phyloP scores from a whole-genome alignment of 225 moss, liverwort and hornwort species.

The Physcomitrellopsis africana region DNA sequence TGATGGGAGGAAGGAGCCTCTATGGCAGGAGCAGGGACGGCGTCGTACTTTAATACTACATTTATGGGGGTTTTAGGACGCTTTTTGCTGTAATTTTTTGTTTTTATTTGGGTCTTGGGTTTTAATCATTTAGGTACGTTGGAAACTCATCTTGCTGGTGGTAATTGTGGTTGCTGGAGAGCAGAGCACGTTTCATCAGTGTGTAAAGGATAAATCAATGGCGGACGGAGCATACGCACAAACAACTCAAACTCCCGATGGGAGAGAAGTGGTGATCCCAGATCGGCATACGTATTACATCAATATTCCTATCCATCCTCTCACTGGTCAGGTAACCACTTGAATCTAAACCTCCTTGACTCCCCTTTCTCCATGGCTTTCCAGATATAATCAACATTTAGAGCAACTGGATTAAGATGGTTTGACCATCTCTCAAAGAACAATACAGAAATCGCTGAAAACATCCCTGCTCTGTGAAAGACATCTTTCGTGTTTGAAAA shows the following conservation, averaged over 20 bases:
- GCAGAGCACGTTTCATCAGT: constrained; percentile 1
- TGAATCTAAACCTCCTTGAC: background rate
- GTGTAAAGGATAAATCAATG: constrained; percentile 17
- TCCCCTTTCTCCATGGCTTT: background rate
- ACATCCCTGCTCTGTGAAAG: background rate
- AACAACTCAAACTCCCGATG: constrained; percentile 14
- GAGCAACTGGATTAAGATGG: no score
- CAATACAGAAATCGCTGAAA: no score
- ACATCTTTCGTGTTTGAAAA: no score
- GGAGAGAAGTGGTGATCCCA: constrained; percentile 36
- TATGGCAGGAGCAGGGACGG: no score
- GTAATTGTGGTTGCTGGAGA: background rate
- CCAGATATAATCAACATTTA: background rate
- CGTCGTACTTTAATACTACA: no score
- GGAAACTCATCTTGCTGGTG: background rate
- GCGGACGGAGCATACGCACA: constrained; percentile 29
- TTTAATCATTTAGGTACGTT: no score
- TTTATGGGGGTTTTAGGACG: no score
- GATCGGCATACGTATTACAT: constrained; percentile 71
- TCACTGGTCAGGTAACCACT: constrained; percentile 58
- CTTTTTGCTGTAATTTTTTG: no score
- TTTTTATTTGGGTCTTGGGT: no score
- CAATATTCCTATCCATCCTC: constrained; percentile 79
- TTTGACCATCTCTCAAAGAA: no score
- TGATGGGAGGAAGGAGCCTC: no score